These are phyloP conservation scores for Ascochyta fabae DNA, from an alignment of 2,329 filamentous ascomycete species.

Conservation along the genomic window DNA sequence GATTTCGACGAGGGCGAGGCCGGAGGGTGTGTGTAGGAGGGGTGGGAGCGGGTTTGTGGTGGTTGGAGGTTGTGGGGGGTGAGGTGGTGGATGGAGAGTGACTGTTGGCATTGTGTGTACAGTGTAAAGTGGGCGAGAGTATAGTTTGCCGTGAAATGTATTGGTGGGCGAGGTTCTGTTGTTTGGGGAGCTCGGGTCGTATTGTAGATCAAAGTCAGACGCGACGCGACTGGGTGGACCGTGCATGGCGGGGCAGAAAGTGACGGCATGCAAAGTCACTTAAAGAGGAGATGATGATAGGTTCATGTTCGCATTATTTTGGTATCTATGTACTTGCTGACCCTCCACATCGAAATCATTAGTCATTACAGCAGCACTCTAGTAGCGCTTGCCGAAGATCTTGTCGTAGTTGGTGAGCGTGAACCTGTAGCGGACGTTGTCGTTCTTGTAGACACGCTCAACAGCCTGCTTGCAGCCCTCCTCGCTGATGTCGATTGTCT, in stretches of 20 bases:
- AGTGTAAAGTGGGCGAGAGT: not conserved
- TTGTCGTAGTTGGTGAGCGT: slow-evolving; percentile 73
- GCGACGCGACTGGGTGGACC: slow-evolving; percentile 16
- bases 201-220: not conserved
- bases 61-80: slow-evolving; percentile 4
- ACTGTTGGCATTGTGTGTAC: slow-evolving; percentile 39
- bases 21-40: slow-evolving; percentile 87
- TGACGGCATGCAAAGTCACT: not conserved
- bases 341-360: slow-evolving; percentile 5
- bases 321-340: slow-evolving; percentile 13
- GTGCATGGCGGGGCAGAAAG: slow-evolving; percentile 15
- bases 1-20: slow-evolving; percentile 87
- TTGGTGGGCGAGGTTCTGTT: too few relatives aligned
- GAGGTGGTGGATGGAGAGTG: slow-evolving; percentile 18
- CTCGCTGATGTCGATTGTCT: slow-evolving; percentile 74
- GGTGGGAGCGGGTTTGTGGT: slow-evolving; percentile 70
- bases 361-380: slow-evolving; percentile 14
- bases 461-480: slow-evolving; percentile 73
- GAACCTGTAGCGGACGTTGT: slow-evolving; percentile 75
- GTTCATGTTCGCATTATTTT: slow-evolving; percentile 18
- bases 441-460: slow-evolving; percentile 68
- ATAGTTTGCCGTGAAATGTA: too few relatives aligned
- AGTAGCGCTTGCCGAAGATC: slow-evolving; percentile 63
- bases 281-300: not conserved
- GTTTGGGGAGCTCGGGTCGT: too few relatives aligned